Base-by-base conservation (phyloP, 495 filamentous ascomycete genomes). In the Xylaria venustula region DNA sequence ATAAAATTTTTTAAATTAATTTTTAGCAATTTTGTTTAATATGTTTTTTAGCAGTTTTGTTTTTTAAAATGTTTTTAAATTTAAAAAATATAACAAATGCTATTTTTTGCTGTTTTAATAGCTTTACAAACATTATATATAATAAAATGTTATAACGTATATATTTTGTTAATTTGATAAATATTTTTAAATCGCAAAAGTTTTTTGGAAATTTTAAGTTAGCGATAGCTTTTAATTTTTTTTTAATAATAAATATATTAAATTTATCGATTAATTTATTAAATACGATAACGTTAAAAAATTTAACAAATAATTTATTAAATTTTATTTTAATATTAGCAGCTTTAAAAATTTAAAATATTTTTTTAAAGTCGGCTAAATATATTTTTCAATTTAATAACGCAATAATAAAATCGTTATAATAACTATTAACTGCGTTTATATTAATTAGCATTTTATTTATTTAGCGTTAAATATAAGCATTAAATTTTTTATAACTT, bases 381-480 rank as follows among this genome's bases (percentile, higher is more conserved):
- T n/a, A n/a, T n/a, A n/a, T n/a, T n/a, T n/a, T n/a, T n/a, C n/a
- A n/a, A n/a, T n/a, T n/a, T n/a, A n/a, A n/a, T n/a, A n/a, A n/a
- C n/a, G 8, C 3, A 12, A 37, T 45, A 45, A 19, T 17, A 37
- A 48, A 22, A 59, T 59, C 40, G 51, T 50, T 50, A 40, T 40
- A 59, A 47, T 59, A 50, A 40, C 30, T 37, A 14, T 54, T 54
- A 32, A 23, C 6, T 32, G 17, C 14, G 7, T 25, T 9, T 37
- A 48, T 59, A 20, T 32, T 2, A 15, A 40, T 37, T 40, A 59
- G 40, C 8, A 51, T 32, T 25, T 20, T 34, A 50, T 50, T 40
- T 49, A 48, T 49, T 52, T 53, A 53, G 1, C 28, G 9, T 54
- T 41, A 60, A 53, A 60, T 54, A 52, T 37, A 52, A 8, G 30